Conservation (phyloP, 2,329 filamentous ascomycete genomes). For the Stachybotrys chartarum region DNA sequence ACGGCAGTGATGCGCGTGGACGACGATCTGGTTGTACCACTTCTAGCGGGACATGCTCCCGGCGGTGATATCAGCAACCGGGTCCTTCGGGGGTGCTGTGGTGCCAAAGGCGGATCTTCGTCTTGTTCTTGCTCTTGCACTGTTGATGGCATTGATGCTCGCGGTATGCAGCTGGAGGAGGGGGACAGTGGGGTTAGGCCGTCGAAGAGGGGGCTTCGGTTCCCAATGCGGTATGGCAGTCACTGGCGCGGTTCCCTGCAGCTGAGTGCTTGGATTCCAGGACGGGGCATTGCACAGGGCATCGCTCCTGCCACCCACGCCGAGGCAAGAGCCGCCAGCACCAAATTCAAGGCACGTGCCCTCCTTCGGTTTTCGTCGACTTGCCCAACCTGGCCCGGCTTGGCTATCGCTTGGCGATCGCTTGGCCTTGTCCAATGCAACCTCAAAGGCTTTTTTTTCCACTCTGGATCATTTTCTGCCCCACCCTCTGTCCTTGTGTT, state of each 20-base stretch:
- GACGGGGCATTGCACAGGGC: background rate
- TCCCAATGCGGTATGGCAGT: background rate
- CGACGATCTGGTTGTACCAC: too few species aligned
- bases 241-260: background rate
- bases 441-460: background rate
- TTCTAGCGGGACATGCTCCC: too few species aligned
- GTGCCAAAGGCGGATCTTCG: too few species aligned
- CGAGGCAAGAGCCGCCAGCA: background rate
- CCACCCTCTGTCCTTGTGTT: background rate
- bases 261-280: background rate
- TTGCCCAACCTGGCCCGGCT: background rate
- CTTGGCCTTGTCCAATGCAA: background rate
- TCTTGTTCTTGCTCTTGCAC: too few species aligned
- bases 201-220: background rate
- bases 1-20: too few species aligned
- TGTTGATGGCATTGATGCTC: background rate
- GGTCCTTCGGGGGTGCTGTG: too few species aligned
- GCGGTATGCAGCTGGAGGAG: background rate
- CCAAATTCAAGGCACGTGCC: background rate
- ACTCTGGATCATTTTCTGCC: too few species aligned
- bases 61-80: too few species aligned
- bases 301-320: background rate
- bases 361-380: background rate
- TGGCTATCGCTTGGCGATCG: background rate
- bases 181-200: background rate